These are phyloP conservation scores for Phytophthora kernoviae DNA, from an alignment of 352 stramenopile genomes.

Conservation along the genomic window DNA sequence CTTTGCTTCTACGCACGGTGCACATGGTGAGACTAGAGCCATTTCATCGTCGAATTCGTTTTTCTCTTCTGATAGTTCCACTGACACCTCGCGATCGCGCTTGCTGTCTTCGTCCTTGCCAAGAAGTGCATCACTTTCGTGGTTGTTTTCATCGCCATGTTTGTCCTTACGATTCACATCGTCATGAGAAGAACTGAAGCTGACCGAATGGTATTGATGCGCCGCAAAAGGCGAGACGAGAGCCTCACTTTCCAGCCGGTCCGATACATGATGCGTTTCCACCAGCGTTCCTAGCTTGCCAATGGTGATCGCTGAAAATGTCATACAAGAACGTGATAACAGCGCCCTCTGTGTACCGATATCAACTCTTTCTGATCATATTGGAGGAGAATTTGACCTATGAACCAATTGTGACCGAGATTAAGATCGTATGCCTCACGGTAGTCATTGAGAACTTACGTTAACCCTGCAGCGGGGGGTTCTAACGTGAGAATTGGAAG, in stretches of 20 bases:
- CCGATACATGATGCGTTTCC: conserved; percentile 17
- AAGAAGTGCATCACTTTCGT: conserved; percentile 23
- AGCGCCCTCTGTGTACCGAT: too few relatives aligned
- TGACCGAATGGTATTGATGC: conserved; percentile 9
- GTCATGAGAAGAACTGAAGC: conserved; percentile 1
- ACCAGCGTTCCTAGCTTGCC: conserved; percentile 19
- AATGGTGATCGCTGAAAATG: conserved; percentile 40
- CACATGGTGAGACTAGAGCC: conserved; percentile 31
- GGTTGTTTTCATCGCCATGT: background rate
- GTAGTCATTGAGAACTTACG: too few relatives aligned
- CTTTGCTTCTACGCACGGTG: conserved; percentile 18
- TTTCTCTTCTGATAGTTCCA: conserved; percentile 15
- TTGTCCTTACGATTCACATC: background rate
- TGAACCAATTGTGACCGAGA: too few relatives aligned
- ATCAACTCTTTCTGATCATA: too few relatives aligned
- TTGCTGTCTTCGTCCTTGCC: conserved; percentile 3
- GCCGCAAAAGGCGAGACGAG: conserved; percentile 25
- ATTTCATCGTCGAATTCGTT: conserved; percentile 31
- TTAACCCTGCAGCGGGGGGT: too few relatives aligned
- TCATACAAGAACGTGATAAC: too few relatives aligned
- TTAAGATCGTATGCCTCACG: too few relatives aligned
- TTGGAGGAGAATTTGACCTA: too few relatives aligned
- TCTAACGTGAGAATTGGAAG: too few relatives aligned
- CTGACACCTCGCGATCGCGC: too few relatives aligned
- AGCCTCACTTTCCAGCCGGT: conserved; percentile 11